Evolutionary conservation across 371 early-diverging fungal species (phyloP).

Genomic region (Apophysomyces variabilis): DNA sequence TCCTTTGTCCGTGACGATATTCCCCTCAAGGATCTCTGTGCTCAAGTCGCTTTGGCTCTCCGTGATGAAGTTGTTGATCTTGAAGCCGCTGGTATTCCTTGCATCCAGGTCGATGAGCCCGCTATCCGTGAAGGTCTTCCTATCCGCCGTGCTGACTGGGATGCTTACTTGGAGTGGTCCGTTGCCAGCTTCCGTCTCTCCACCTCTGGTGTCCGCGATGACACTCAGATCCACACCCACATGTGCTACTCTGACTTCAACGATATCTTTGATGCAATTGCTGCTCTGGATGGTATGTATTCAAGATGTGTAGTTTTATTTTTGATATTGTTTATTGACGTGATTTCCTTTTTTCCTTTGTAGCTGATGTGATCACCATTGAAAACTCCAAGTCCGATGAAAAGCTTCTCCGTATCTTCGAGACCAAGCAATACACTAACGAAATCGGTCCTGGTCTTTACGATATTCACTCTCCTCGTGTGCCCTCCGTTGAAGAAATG

Average conservation of each 20-base stretch:
- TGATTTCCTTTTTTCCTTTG: slow-evolving; percentile 8
- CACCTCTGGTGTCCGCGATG: slow-evolving; percentile 84
- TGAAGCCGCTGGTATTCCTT: slow-evolving; percentile 90
- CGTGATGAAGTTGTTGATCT: slow-evolving; percentile 95
- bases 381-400: slow-evolving; percentile 96
- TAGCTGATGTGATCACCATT: slow-evolving; percentile 94
- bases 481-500: slow-evolving; percentile 92
- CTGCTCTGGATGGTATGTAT: slow-evolving; percentile 71
- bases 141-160: slow-evolving; percentile 87
- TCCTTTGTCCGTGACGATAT: slow-evolving; percentile 97
- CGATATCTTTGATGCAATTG: slow-evolving; percentile 94
- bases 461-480: slow-evolving; percentile 97
- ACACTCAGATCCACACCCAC: slow-evolving; percentile 96
- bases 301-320: no score
- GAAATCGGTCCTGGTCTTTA: slow-evolving; percentile 96
- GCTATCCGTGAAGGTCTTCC: slow-evolving; percentile 98
- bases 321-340: neutral
- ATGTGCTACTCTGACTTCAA: slow-evolving; percentile 99
- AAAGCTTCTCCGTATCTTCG: slow-evolving; percentile 90
- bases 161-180: slow-evolving; percentile 93
- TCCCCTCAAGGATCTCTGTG: slow-evolving; percentile 81
- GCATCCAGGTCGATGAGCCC: slow-evolving; percentile 98
- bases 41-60: slow-evolving; percentile 94
- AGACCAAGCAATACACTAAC: slow-evolving; percentile 81
- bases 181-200: slow-evolving; percentile 93